Evolutionary conservation across 2,329 filamentous ascomycete genomes (phyloP), one percentile per base, ranked within the genome.

Genomic region (Xylaria sp.): DNA sequence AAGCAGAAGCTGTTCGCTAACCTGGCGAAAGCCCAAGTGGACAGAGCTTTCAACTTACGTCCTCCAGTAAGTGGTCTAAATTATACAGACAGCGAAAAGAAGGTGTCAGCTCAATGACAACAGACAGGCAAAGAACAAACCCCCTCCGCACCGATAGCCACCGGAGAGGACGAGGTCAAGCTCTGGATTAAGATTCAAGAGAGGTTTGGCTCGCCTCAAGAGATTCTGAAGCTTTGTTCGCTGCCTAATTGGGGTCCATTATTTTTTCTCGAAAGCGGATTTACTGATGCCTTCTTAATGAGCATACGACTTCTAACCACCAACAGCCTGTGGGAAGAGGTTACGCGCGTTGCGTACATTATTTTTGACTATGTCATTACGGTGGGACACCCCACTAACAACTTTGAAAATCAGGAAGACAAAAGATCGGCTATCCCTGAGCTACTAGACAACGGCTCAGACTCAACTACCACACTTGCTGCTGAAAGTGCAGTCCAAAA

Each of bases 1-100:
- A 88, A 87, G 76, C 83, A 80, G 66, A 85, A 83, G 67, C 78
- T 89, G 0, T 89, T 88, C 64, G 81, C 82, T 13, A 84, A 83
- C 72, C 78, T 89, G 18, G 83, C 85, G 0, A 75, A 73, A 66
- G 74, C 71, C 28, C 75, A 74, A 51, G 71, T 66, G 3, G 74
- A 77, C 43, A 75, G 72, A 52, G 75, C 73, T 10, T 74, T 77
- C 31, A 72, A 74, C 23, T 46, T 71, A 25, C 76, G 72, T 8
- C 48, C 61, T 9, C 20, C 41, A 9, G 68, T 66, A 64, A 64
- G 67, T 59, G 1, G 2, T 3, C 36, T 23, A 18, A 8, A 28
- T 23, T 33, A 25, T 10, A 57, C 9, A 2, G 5, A 51, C 1
- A 18, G 3, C n/a, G 15, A 52, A 52, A 56, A 43, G 2, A n/a